Percentiles rank a stretch among this genome's conserved stretches.
Conservation (phyloP, 129 eudicot genomes). For the Solidago caesia region DNA sequence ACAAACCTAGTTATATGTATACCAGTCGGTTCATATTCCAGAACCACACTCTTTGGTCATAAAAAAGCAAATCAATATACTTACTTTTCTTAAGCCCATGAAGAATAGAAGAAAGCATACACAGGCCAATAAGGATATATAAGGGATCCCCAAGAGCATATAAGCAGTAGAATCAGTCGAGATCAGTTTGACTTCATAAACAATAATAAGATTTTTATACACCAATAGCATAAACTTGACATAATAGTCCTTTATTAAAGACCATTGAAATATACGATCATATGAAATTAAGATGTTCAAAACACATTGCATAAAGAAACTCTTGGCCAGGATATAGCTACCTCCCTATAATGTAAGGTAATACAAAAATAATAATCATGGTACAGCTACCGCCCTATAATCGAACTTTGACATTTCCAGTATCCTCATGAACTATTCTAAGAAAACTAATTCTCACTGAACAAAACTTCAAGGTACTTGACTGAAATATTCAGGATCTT, state of each 20-base stretch:
- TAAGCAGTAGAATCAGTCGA: neutral
- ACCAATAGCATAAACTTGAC: neutral
- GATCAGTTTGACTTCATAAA: neutral
- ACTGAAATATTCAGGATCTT: neutral
- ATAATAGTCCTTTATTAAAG: neutral
- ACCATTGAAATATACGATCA: neutral
- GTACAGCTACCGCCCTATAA: neutral
- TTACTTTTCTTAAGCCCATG: neutral
- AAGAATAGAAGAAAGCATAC: neutral
- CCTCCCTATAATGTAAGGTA: neutral
- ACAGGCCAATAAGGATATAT: neutral
- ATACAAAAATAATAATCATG: neutral
- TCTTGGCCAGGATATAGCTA: conserved; percentile 5
- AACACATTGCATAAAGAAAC: neutral
- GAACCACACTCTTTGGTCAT: neutral
- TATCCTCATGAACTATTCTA: neutral
- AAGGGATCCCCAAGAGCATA: neutral
- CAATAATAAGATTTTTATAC: neutral
- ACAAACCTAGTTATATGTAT: neutral
- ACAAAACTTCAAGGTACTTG: neutral
- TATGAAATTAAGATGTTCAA: neutral
- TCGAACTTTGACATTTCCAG: neutral
- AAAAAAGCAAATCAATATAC: neutral
- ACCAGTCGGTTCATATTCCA: conserved; percentile 5
- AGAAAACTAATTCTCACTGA: too few species aligned